A percentile compares a stretch with the other conserved stretches of the same genome.
Conservation (phyloP, 805 yeast species). For the Candida silvicultrix region DNA sequence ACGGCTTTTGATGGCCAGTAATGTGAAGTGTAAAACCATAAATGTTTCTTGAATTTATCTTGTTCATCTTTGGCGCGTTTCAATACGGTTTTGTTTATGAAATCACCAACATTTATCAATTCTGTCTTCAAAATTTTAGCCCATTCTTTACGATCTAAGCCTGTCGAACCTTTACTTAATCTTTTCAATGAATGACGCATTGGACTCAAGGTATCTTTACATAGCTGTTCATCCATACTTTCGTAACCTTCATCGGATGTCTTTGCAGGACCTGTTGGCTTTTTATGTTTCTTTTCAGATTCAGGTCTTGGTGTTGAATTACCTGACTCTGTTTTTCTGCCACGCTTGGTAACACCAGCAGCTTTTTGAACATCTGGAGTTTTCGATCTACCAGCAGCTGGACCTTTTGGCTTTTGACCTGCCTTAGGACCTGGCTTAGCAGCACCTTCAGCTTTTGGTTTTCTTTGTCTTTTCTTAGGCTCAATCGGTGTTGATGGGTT, state of each 20-base stretch:
- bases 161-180: constrained; percentile 65
- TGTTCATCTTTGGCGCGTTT: constrained; percentile 24
- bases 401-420: constrained; percentile 7
- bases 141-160: constrained; percentile 73
- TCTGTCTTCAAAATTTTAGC: constrained; percentile 64
- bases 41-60: constrained; percentile 47
- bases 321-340: constrained; percentile 2
- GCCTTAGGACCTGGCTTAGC: constrained; percentile 8
- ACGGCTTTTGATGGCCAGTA: constrained; percentile 81
- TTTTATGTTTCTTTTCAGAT: constrained; percentile 6
- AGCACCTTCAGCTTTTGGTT: constrained; percentile 21
- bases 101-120: constrained; percentile 66
- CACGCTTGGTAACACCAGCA: constrained; percentile 12
- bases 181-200: constrained; percentile 61
- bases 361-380: constrained; percentile 23
- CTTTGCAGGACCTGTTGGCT: constrained; percentile 5
- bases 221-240: constrained; percentile 70
- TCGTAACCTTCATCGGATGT: constrained; percentile 49
- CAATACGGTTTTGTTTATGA: constrained; percentile 40
- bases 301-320: constrained; percentile 7
- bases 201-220: constrained; percentile 56
- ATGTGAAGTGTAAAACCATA: constrained; percentile 79
- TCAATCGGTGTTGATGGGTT: constrained; percentile 24
- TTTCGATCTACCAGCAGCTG: constrained; percentile 3
- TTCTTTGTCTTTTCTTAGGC: constrained; percentile 22